Evolutionary conservation across 148 eudicot species (phyloP), one percentile per base, ranked within the genome.

Genomic region (Chenopodium berlandieri): DNA sequence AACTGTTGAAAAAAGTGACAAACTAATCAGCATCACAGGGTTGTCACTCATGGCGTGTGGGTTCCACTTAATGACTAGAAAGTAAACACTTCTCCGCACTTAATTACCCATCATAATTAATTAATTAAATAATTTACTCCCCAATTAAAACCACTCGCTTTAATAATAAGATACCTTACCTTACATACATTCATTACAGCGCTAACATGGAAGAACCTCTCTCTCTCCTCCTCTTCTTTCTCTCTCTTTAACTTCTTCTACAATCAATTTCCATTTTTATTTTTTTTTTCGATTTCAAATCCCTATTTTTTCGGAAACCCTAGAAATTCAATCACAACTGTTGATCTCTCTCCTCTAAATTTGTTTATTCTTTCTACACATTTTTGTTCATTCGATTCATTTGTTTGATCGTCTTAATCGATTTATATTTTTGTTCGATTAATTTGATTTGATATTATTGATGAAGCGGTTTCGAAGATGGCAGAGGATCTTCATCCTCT

Each of bases 401-500:
- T 56, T 5, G 22, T 14, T 13, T 56, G 22, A 17, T 17, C 19
- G 62, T 17, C 27, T 66, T 80, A 9, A 46, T 58, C 34, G 32
- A 75, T 34, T 62, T 16, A 6, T 9, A 22, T 6, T 20, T 62
- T 40, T 1, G 19, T 25, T 58, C 52, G 34, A 72, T 69, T 25
- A 31, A 50, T 73, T 79, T 44, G 31, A 50, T 73, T 79, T 44
- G 31, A 37, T 62, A 76, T 69, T 75, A 83, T 89, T 83, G 84
- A 94, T 92, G 98, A 94, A 80, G 93, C 84, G 78, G 83, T 77
- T 81, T 80, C 88, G 90, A n/a, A 82, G 86, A 89, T 89, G 91
- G 85, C 88, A 90, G 94, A 90, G 99, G 98, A 92, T 90, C 82
- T 88, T 82, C 77, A 88, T 96, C 97, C 98, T 96, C 97, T 90